Base-by-base conservation (phyloP, 495 filamentous ascomycete species). In the Lasiosphaeriaceae sp. region DNA sequence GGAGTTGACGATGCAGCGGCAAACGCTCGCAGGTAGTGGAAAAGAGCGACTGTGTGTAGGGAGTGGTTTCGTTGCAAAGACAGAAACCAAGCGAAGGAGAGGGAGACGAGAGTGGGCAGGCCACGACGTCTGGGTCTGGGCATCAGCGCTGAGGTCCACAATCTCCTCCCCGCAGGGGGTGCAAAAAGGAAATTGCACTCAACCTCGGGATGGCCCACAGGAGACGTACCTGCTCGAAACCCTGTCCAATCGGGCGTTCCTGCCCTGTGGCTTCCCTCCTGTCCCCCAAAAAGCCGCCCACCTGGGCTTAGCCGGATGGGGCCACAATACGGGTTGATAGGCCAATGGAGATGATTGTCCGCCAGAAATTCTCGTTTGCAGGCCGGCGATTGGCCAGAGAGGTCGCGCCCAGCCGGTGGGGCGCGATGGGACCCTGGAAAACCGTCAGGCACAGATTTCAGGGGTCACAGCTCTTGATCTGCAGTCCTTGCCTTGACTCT, bases 161-260 rank as follows among this genome's bases (percentile, higher is more conserved):
- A 56, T 58, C 43, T 59, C 57, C 52, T 58, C 50, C 46, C 47
- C 59, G 56, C 50, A 60, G 60, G 58, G 64, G 64, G 54, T 62
- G 63, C 62, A 51, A 59, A 62, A 65, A 65, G 65, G 67, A 70
- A 70, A 70, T 70, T 70, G 61, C 67, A 23, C 54, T 60, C 56
- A 55, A 52, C 56, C 59, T 64, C 61, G 61, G 62, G 59, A 58
- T 47, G 50, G 53, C 31, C n/a, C 20, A 45, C 56, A 44, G 55
- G 57, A n/a, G 50, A 49, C 52, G 23, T 23, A 48, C 58, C 51
- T 56, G 58, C 49, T 23, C 44, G 20, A 21, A 61, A 54, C 64
- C 63, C 55, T 65, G 65, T 44, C 11, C 21, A 47, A 46, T 54
- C 58, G 55, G 47, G 56, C 49, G 61, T 66, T 66, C 58, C 56